Evolutionary conservation across 208 protist genomes (phyloP), one percentile per base, ranked within the genome.

Genomic region (Trypanosoma platydactyli): DNA sequence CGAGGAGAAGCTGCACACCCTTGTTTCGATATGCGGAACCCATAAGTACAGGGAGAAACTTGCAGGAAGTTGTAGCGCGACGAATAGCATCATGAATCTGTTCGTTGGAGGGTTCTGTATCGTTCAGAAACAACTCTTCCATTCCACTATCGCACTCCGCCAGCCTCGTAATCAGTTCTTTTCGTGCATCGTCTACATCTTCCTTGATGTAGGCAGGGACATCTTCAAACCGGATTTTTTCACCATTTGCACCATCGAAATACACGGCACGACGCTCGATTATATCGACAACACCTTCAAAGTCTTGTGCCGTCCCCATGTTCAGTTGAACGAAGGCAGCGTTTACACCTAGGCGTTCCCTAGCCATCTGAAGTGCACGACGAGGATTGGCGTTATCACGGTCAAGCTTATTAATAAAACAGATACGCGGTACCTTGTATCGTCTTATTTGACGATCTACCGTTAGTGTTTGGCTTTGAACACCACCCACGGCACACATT

Each of bases 391-490:
- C 94, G 76, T 95, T 95, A 80, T 95, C 90, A 59, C 98, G 81
- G 75, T 99, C 98, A 16, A 99, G 84, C 76, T 99, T 99, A 84
- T 99, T 99, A 74, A 99, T 98, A 63, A 99, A 99, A 64, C 87
- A 94, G 44, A 99, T 86, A 60, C 98, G 84, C 25, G 98, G 98
- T 12, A 99, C 98, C 15, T 89, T 90, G 80, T 99, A 99, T 30
- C 97, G 86, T 73, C 92, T 92, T 98, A 99, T 99, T 73, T 99
- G 98, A 24, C 98, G 86, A 78, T 99, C 97, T n/a, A 99, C 98
- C 6, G 98, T 99, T 50, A 99, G 86, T 9, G 98, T 99, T 76
- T 99, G 98, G 58, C 86, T 97, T 86, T 99, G 98, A 58, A 99
- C 95, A 72, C 97, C 97, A 55, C 79, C 83, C 27, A 98, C 97